Evolutionary conservation across 148 eudicot species (phyloP), one percentile per base, ranked within the genome.

Genomic region (Amaranthus cruentus): DNA sequence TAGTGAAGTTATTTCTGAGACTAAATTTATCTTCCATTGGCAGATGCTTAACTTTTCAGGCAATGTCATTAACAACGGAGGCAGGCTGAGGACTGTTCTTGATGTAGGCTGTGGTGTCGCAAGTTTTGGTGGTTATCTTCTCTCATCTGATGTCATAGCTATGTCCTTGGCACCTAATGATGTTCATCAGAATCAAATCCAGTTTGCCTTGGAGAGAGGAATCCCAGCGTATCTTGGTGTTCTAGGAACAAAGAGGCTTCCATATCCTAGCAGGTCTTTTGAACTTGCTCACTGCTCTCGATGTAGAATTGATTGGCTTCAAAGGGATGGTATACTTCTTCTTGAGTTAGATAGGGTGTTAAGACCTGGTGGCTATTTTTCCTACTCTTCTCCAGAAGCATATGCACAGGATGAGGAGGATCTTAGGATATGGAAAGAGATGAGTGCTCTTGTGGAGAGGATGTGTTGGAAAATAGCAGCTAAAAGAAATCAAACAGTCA

Each of bases 21-120:
- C 13, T 64, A 15, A 12, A 4, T 49, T 53, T 49, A 8, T 71
- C 72, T 47, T 76, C 77, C 50, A 49, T 80, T 75, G 14, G 75
- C 91, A 96, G 99, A 96, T 96, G 99, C 99, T 96, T 50, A 89
- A 92, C 83, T 96, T 96, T 64, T 73, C 99, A 49, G 84, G 90
- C 47, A 79, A 85, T 71, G 80, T 66, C 55, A 72, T 96, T 68
- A 96, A 90, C 85, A 84, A 96, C 49, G 87, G 81, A 61, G 97
- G 99, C 79, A 85, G 74, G 61, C 51, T 96, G 28, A 83, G 99
- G 77, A 96, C 99, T 14, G 96, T 92, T 77, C 87, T 96, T 79
- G 99, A 96, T 80, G 94, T 92, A 56, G 99, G 99, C 54, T 96
- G 99, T 78, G 99, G 99, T 78, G 99, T 96, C 73, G 99, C 99